Conservation (phyloP, 257 asterid species). For the Solanum appendiculatum region DNA sequence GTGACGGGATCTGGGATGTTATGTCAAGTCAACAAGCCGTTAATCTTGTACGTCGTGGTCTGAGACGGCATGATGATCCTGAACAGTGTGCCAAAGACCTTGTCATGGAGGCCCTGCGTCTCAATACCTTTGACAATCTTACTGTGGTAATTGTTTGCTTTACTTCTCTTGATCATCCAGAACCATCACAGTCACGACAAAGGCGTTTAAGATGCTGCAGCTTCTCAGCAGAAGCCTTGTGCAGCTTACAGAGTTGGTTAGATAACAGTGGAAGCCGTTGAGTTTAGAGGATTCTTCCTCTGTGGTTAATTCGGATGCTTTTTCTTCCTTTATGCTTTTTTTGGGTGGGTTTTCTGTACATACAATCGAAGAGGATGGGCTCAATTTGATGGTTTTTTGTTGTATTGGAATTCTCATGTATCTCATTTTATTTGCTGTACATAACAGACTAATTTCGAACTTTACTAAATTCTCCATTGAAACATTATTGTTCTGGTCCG, state of each 20-base stretch:
- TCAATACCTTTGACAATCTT: slow-evolving; percentile 66
- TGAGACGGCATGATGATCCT: slow-evolving; percentile 65
- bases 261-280: slow-evolving; percentile 31
- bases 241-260: slow-evolving; percentile 45
- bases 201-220: slow-evolving; percentile 47
- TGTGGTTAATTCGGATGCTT: slow-evolving; percentile 1
- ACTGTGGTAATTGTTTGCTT: slow-evolving; percentile 64
- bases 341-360: slow-evolving; percentile 16
- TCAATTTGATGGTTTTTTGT: neutral
- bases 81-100: slow-evolving; percentile 83
- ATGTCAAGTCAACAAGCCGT: slow-evolving; percentile 80
- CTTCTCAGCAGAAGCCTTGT: slow-evolving; percentile 69
- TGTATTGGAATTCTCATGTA: neutral
- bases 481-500: neutral
- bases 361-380: slow-evolving; percentile 13
- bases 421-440: neutral
- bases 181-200: slow-evolving; percentile 16
- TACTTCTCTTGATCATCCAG: slow-evolving; percentile 32
- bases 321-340: neutral
- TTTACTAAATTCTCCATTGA: neutral
- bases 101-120: slow-evolving; percentile 70
- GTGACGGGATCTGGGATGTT: slow-evolving; percentile 88
- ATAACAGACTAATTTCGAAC: neutral
- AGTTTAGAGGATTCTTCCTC: neutral
- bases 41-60: slow-evolving; percentile 58